phyloP scores from a whole-genome alignment of 139 green algal genomes.

The Tetraselmis chui region DNA sequence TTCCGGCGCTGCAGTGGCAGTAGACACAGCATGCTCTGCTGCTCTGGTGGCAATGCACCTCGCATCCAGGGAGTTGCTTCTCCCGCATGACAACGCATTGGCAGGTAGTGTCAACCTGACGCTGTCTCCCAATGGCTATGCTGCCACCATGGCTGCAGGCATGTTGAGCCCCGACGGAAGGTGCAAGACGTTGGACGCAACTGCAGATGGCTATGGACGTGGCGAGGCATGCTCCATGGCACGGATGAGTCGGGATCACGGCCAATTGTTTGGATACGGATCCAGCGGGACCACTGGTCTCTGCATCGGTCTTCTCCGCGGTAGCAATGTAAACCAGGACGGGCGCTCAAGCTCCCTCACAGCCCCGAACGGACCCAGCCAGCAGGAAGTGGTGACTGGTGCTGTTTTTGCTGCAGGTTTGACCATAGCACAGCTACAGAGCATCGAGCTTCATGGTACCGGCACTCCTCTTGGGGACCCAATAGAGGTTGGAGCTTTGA shows the following conservation, averaged over 20 bases:
- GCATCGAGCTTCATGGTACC: neutral
- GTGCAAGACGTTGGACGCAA: conserved; percentile 39
- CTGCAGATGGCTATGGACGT: conserved; percentile 31
- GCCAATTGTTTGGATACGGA: neutral
- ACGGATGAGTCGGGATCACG: neutral
- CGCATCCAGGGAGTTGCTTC: neutral
- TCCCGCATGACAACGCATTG: neutral
- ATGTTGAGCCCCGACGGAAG: conserved; percentile 65
- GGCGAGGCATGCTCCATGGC: conserved; percentile 19
- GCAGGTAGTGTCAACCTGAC: neutral
- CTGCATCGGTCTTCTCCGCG: neutral
- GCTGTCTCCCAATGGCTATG: neutral
- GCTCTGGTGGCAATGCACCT: conserved; percentile 50
- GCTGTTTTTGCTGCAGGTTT: neutral
- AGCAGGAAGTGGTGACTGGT: neutral
- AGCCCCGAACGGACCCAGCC: conserved; percentile 16
- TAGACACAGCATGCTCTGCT: conserved; percentile 65
- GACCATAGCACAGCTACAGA: neutral
- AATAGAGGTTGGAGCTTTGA: conserved; percentile 53
- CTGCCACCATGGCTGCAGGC: conserved; percentile 23
- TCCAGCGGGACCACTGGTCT: neutral
- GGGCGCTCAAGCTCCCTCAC: conserved; percentile 16
- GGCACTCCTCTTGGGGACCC: conserved; percentile 55
- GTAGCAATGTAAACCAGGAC: conserved; percentile 19
- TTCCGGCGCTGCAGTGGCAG: conserved; percentile 29